phyloP scores from a whole-genome alignment of 2,329 filamentous ascomycete species.

The Xylaria sp. region DNA sequence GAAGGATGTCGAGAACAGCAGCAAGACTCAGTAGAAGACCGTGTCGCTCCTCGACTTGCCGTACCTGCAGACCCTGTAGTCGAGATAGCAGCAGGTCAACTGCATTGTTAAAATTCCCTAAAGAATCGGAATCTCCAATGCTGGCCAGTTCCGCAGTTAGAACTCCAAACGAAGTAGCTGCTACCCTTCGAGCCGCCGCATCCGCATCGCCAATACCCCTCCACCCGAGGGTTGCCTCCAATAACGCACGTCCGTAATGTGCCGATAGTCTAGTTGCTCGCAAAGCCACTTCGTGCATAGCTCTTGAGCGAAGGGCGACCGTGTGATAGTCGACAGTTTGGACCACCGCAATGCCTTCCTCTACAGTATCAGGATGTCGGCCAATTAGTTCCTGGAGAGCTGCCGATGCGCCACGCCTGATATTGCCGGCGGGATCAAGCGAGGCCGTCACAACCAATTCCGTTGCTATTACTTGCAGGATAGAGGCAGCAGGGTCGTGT shows the following conservation, averaged over 20 bases:
- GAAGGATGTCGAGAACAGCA: conserved; percentile 55
- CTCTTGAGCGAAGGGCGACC: conserved; percentile 83
- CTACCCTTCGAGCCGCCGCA: conserved; percentile 69
- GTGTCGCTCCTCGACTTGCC: conserved; percentile 71
- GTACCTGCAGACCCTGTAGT: conserved; percentile 50
- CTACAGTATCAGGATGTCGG: conserved; percentile 83
- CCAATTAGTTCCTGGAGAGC: conserved; percentile 93
- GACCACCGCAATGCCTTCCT: conserved; percentile 80
- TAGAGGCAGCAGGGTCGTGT: conserved; percentile 45
- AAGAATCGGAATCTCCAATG: conserved; percentile 23
- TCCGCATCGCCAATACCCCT: conserved; percentile 84
- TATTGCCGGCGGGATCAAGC: conserved; percentile 89
- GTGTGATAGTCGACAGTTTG: conserved; percentile 92
- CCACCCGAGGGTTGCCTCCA: conserved; percentile 78
- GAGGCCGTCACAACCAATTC: conserved; percentile 82
- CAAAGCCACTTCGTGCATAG: conserved; percentile 75
- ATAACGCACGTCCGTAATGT: conserved; percentile 71
- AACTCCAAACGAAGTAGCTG: conserved; percentile 69
- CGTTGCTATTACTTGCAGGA: conserved; percentile 77
- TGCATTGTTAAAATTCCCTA: conserved; percentile 38
- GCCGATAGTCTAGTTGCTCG: conserved; percentile 67
- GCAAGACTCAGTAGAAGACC: conserved; percentile 67
- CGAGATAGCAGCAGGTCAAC: conserved; percentile 48
- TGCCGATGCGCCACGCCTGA: conserved; percentile 87
- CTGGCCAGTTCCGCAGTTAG: conserved; percentile 50